Conservation (phyloP, 495 filamentous ascomycete species). For the Penicillium tannophilum region DNA sequence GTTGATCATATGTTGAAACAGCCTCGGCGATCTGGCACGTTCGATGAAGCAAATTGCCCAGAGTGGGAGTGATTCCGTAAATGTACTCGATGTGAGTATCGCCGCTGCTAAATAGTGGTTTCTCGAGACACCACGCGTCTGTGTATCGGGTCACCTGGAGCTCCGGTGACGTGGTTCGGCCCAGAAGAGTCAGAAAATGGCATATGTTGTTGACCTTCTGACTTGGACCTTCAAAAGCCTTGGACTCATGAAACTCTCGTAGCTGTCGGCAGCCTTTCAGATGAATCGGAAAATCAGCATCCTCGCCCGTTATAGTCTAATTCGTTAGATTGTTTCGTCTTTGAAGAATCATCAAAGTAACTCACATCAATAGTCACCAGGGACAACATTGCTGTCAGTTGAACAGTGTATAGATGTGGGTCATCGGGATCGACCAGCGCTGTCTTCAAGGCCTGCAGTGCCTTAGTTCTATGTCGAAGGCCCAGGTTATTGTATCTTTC, state of each 20-base stretch:
- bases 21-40: conserved; percentile 7
- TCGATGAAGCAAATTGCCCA: conserved; percentile 10
- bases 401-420: conserved; percentile 4
- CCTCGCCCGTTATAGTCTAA: conserved; percentile 17
- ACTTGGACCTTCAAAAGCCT: neutral
- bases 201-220: conserved; percentile 9
- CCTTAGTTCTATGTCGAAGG: conserved; percentile 11
- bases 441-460: conserved; percentile 6
- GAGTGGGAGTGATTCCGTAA: conserved; percentile 12
- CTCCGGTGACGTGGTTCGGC: conserved; percentile 7
- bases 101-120: neutral
- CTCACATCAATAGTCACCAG: conserved; percentile 18
- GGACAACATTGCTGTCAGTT: conserved; percentile 12
- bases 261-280: conserved; percentile 13
- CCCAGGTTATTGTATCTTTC: conserved; percentile 8
- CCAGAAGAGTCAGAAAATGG: conserved; percentile 12
- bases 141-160: neutral
- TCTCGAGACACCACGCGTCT: neutral
- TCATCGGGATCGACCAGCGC: neutral
- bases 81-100: conserved; percentile 14
- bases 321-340: neutral
- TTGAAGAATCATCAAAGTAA: neutral
- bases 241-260: neutral
- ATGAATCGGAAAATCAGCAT: conserved; percentile 13
- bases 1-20: neutral